Conservation (phyloP, 2,329 filamentous ascomycete species). For the Metarhizium guizhouense region DNA sequence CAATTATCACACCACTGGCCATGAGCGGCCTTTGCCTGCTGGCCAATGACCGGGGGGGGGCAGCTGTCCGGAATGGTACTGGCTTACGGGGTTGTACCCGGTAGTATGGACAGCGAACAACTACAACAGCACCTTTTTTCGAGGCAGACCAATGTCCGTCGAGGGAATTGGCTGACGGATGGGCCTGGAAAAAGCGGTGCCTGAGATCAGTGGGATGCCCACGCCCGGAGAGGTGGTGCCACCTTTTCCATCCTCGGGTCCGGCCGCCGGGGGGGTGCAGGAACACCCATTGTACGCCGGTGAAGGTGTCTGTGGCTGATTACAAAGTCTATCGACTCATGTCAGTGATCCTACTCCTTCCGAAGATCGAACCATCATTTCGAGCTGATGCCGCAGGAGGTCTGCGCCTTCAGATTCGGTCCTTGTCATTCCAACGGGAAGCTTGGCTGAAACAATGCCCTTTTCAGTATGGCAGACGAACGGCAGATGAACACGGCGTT, state of each 20-base stretch:
- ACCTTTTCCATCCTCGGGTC: neutral
- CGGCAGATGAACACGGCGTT: too few species aligned
- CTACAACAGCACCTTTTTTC: neutral
- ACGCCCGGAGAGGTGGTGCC: neutral
- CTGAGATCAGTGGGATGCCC: neutral
- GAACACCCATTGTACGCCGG: too few species aligned
- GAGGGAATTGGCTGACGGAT: neutral
- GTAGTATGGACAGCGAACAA: too few species aligned
- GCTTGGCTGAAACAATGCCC: too few species aligned
- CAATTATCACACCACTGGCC: conserved; percentile 4
- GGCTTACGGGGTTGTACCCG: neutral
- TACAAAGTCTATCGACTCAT: neutral
- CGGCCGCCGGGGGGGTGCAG: too few species aligned
- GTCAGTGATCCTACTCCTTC: neutral
- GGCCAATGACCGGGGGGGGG: neutral
- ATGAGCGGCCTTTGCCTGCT: neutral
- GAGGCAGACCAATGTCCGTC: neutral
- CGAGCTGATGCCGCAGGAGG: neutral
- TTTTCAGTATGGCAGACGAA: too few species aligned
- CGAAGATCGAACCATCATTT: neutral
- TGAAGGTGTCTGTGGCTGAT: neutral
- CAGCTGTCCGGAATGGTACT: neutral
- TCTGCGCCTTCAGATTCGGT: neutral
- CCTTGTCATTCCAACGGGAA: too few species aligned
- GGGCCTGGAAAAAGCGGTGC: neutral